Evolutionary conservation across 2,329 filamentous ascomycete species (phyloP), one percentile per base, ranked within the genome.

Genomic region (Exophiala aquamarina): DNA sequence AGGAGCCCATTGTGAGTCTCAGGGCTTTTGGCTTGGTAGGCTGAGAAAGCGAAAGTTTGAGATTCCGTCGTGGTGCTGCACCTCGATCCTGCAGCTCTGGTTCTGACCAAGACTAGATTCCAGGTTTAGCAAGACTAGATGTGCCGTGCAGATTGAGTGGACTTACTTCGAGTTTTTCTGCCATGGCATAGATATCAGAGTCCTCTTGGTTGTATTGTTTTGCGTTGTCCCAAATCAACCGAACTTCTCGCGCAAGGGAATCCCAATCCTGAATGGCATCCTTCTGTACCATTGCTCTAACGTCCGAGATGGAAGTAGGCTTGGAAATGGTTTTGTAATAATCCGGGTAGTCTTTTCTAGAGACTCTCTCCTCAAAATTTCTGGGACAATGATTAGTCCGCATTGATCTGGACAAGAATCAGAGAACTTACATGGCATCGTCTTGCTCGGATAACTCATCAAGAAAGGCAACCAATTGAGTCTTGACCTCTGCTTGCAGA

Each of bases 191-290:
- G 41, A 95, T 91, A 13, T 89, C 86, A 61, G 91, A 95, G 3
- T 86, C 87, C 62, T 95, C 90, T 66, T 95, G 89, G 58, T 96
- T 96, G 73, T 92, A 96, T 49, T 85, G 85, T 61, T 83, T 86
- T 0, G 90, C 89, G 66, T 96, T 96, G 39, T 78, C 79, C 91
- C 91, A 96, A 34, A 96, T 83, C 42, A 88, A 77, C 59, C 83
- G 87, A 10, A 88, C 77, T 61, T 87, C 87, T 44, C 90, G 83
- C 64, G 89, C 89, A 56, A 95, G 89, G 1, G 83, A 78, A 47
- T 83, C 78, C 91, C 91, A 96, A 41, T 74, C 86, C 65, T 89
- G 91, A 68, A 90, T 89, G 38, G 89, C 85, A 19, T 69, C 64
- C 9, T 89, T 89, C 50, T 83, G 83, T 18, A 92, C 81, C 54